These are phyloP conservation scores for Comarum palustre DNA, from an alignment of 306 rosid genomes.

Conservation along the genomic window DNA sequence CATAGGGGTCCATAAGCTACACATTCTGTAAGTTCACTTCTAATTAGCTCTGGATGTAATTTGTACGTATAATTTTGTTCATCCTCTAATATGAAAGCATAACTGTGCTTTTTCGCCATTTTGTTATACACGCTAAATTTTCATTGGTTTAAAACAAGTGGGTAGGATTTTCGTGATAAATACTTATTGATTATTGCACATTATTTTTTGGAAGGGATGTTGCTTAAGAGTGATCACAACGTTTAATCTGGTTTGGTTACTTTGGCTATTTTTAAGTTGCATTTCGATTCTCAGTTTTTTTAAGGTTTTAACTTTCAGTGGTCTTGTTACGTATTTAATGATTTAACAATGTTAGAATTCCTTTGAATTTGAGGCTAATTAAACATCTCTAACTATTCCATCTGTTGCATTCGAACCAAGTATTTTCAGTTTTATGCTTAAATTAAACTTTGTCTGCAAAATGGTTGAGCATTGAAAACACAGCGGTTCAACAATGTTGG, in stretches of 20 bases:
- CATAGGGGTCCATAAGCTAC: not conserved
- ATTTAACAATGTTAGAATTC: not conserved
- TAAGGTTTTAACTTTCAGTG: not conserved
- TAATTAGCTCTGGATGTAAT: not conserved
- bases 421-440: not conserved
- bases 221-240: not conserved
- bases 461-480: not conserved
- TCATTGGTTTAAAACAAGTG: not conserved
- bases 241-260: not conserved
- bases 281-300: not conserved
- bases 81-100: not conserved
- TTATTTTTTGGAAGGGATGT: not conserved
- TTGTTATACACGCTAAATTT: not conserved
- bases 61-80: not conserved
- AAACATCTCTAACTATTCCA: not conserved
- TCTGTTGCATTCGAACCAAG: not conserved
- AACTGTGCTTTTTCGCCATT: not conserved
- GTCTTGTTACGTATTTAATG: not conserved
- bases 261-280: not conserved
- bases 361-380: not conserved
- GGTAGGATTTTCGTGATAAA: not conserved
- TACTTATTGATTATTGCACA: not conserved
- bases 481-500: not conserved
- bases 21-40: not conserved
- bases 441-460: not conserved